Base-by-base conservation (phyloP, 148 eudicot species). In the Euryodendron excelsum region DNA sequence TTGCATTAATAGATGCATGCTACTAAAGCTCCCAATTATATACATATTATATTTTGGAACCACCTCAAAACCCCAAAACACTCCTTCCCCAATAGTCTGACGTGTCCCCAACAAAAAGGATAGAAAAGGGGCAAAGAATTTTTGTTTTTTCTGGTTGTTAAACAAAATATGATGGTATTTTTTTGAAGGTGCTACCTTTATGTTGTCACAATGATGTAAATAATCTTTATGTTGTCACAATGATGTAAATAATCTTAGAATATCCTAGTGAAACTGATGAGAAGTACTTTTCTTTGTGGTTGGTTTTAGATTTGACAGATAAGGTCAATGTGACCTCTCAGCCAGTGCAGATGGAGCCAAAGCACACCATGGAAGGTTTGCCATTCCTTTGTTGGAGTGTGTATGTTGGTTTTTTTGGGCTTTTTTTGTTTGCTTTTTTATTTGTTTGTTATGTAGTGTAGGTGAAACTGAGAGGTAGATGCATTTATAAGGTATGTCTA, bases 291-390 rank as follows among this genome's bases (percentile, higher is more conserved):
- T 41, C 41, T 23, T 25, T 62, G 55, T 48, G 65, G 27, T 2
- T 78, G 82, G 36, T 60, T 78, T 67, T 75, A 85, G 88, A 85
- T 80, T 61, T 41, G 59, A 68, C 33, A 52, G 83, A 80, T 31
- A 80, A 65, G 71, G 45, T 78, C 48, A 72, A 58, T 27, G 74
- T 13, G 37, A 64, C 74, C 58, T 30, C 72, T 60, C 75, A 76
- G 61, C 50, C 62, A 18, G 74, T 20, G 69, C 74, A 70, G 30
- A 73, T 45, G 60, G 82, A 87, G 58, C 80, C 82, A 68, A 71
- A 27, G 70, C 72, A 47, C 78, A 15, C 55, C 10, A 17, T 50
- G 21, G 78, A 78, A 69, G 83, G 83, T 84, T 73, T 48, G 70
- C 73, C 52, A 50, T 37, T 23, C 12, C 18, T 27, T 23, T 23